Conservation (phyloP, 2,329 filamentous ascomycete genomes). For the Ophiocordyceps australis region DNA sequence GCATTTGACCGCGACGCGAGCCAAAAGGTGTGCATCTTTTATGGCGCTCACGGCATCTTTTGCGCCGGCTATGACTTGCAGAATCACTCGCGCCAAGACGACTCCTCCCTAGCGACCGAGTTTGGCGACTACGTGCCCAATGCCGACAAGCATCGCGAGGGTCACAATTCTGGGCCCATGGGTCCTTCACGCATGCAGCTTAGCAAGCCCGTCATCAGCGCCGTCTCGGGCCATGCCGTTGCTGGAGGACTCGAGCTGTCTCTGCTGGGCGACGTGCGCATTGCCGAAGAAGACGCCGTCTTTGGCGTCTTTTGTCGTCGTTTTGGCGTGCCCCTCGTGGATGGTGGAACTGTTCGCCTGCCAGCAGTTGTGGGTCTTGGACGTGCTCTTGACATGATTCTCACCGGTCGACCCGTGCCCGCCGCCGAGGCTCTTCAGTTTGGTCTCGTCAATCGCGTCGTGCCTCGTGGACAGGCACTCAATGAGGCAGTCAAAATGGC, state of each 20-base stretch:
- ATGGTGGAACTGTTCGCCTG: constrained; percentile 28
- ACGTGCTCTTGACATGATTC: constrained; percentile 34
- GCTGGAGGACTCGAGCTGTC: constrained; percentile 33
- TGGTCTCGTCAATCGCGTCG: constrained; percentile 33
- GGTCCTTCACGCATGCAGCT: constrained; percentile 30
- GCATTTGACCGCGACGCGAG: constrained; percentile 26
- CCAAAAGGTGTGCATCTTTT: constrained; percentile 33
- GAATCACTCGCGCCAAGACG: constrained; percentile 19
- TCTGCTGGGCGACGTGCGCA: constrained; percentile 31
- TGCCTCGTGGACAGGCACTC: constrained; percentile 28
- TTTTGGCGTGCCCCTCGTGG: constrained; percentile 8
- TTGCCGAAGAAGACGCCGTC: constrained; percentile 31
- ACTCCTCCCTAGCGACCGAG: constrained; percentile 1
- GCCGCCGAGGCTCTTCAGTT: constrained; percentile 30
- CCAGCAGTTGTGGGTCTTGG: constrained; percentile 31
- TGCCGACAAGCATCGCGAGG: constrained; percentile 1
- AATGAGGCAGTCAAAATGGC: constrained; percentile 29
- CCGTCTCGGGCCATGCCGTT: constrained; percentile 32
- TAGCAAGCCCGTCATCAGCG: constrained; percentile 31
- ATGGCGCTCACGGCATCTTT: constrained; percentile 25
- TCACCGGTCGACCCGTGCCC: constrained; percentile 29
- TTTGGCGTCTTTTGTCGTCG: constrained; percentile 38
- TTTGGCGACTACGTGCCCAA: neutral
- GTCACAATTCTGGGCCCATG: constrained; percentile 23
- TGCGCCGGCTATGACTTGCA: constrained; percentile 35